These are phyloP conservation scores for Ascochyta clinopodiicola DNA, from an alignment of 2,329 filamentous ascomycete genomes.

Conservation along the genomic window DNA sequence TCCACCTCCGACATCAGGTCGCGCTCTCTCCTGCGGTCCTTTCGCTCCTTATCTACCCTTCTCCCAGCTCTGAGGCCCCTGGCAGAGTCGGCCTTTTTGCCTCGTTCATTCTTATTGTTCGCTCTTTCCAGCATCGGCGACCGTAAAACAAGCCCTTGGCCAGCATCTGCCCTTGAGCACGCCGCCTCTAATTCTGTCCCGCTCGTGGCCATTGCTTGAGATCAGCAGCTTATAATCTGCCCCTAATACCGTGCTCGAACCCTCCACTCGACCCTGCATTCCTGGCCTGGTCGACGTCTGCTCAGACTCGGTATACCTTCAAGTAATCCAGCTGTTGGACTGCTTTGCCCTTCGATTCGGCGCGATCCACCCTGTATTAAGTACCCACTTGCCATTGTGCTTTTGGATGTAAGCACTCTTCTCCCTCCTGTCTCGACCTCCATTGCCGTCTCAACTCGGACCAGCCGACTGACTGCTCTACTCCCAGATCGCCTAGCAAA, in stretches of 20 bases:
- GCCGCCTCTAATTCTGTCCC: constrained; percentile 33
- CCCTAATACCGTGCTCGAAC: constrained; percentile 23
- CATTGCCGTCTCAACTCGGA: neutral
- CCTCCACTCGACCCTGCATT: constrained; percentile 21
- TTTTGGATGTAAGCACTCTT: constrained; percentile 34
- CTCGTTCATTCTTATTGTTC: constrained; percentile 50
- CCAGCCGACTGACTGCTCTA: constrained; percentile 7
- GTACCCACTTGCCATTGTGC: constrained; percentile 36
- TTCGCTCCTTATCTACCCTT: constrained; percentile 48
- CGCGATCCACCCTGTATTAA: constrained; percentile 33
- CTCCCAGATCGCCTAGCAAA: constrained; percentile 15
- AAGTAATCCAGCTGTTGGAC: constrained; percentile 28
- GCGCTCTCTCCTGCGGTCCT: constrained; percentile 41
- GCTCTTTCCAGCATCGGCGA: constrained; percentile 46
- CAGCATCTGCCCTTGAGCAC: constrained; percentile 30
- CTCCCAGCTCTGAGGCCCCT: constrained; percentile 38
- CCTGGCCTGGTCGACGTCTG: constrained; percentile 21
- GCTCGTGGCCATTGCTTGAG: constrained; percentile 30
- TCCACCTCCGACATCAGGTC: constrained; percentile 35
- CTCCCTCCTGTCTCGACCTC: neutral
- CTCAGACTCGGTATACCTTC: constrained; percentile 23
- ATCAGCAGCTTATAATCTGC: constrained; percentile 22
- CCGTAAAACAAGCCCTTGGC: constrained; percentile 40
- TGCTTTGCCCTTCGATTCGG: constrained; percentile 38
- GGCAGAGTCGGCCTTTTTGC: constrained; percentile 43